A percentile compares a stretch with the other conserved stretches of the same genome.
These are phyloP conservation scores for Quercus parvula DNA, from an alignment of 306 rosid genomes.

Conservation along the genomic window DNA sequence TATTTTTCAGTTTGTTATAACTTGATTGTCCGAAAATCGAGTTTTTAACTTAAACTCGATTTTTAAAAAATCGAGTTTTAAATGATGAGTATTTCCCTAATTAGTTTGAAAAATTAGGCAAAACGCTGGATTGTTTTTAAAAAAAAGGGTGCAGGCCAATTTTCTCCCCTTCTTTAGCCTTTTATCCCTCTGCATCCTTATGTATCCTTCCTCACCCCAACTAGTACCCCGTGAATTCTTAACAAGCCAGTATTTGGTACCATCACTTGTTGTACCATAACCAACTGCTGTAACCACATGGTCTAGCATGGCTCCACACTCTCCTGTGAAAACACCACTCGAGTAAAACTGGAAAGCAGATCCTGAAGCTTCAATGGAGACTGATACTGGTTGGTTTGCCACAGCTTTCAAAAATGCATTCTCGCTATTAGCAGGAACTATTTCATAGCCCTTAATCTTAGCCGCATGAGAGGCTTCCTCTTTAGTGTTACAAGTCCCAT, in stretches of 20 bases:
- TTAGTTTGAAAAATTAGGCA: no score
- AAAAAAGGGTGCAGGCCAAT: no score
- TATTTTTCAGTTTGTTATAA: no score
- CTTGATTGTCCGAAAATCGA: no score
- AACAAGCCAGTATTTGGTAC: constrained; percentile 19
- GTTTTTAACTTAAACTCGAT: no score
- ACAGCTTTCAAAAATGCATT: constrained; percentile 13
- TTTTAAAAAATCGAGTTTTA: no score
- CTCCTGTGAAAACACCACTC: constrained; percentile 10
- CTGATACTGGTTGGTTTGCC: constrained; percentile 22
- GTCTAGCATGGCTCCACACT: constrained; percentile 7
- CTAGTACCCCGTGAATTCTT: constrained; percentile 36
- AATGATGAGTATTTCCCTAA: fast-evolving
- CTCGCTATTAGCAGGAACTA: constrained; percentile 20
- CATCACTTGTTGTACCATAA: constrained; percentile 14
- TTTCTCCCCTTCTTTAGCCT: constrained; percentile 9
- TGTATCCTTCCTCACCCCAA: constrained; percentile 46
- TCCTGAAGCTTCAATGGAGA: background rate
- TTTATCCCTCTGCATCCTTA: constrained; percentile 13
- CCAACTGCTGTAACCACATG: constrained; percentile 14
- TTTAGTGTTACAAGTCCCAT: constrained; percentile 2
- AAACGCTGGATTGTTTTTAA: no score
- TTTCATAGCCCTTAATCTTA: constrained; percentile 10
- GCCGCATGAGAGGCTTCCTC: background rate
- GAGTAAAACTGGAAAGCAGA: constrained; percentile 19